phyloP scores from a whole-genome alignment of 2,329 filamentous ascomycete species.

The Coniella lustricola region DNA sequence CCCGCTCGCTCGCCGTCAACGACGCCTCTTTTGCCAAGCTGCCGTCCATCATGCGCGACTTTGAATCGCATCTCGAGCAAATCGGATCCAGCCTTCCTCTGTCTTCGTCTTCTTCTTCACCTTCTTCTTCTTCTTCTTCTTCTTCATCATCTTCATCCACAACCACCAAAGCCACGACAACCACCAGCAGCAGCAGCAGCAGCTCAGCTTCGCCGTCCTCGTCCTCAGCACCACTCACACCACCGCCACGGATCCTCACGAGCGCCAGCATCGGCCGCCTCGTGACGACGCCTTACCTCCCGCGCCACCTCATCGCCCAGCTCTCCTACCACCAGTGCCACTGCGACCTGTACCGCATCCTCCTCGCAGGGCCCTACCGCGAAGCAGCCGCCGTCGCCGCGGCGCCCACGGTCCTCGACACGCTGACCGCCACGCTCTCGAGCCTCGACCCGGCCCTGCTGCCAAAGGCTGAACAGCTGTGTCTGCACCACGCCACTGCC shows the following conservation, averaged over 20 bases:
- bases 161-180: too few relatives aligned
- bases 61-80: conserved; percentile 12
- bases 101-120: neutral
- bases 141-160: too few relatives aligned
- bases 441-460: conserved; percentile 23
- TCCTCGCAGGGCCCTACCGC: conserved; percentile 30
- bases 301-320: conserved; percentile 25
- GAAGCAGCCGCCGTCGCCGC: conserved; percentile 29
- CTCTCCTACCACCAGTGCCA: conserved; percentile 35
- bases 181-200: too few relatives aligned
- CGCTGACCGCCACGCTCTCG: neutral
- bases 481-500: conserved; percentile 12
- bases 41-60: conserved; percentile 8
- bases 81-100: conserved; percentile 7
- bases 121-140: too few relatives aligned
- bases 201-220: too few relatives aligned
- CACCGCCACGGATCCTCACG: too few relatives aligned
- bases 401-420: conserved; percentile 19
- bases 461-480: conserved; percentile 21
- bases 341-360: conserved; percentile 37
- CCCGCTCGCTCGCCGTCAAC: conserved; percentile 9
- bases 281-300: conserved; percentile 17
- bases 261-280: conserved; percentile 4
- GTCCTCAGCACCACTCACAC: too few relatives aligned
- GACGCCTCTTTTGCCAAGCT: conserved; percentile 10